Evolutionary conservation across 768 basidiomycete species (phyloP), one percentile per base, ranked within the genome.

Genomic region (Tricholoma sp.): DNA sequence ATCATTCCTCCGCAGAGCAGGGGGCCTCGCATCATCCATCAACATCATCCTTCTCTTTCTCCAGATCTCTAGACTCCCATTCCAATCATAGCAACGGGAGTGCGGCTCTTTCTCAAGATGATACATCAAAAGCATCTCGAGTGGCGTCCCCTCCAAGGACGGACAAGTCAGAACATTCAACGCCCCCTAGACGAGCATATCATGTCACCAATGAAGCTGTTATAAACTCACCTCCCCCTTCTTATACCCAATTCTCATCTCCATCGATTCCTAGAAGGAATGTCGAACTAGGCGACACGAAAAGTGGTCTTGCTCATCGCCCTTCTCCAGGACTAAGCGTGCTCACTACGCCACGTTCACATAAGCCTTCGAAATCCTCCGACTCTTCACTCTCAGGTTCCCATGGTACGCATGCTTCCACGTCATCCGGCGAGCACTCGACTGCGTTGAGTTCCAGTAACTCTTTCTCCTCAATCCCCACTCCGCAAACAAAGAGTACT

Each of bases 151-250:
- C 49, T 19, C 29, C 35, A 3, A 37, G 43, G 11, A 43, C 52
- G 34, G 52, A 56, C 16, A 18, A 4, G 12, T 43, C 24, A 21
- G 43, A 24, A 31, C 61, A 59, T 11, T 61, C 64, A 24, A 64
- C 68, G 10, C 76, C 78, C 12, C 73, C 77, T 1, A 69, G 71
- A 52, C 66, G 78, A 50, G 61, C 72, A 16, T 77, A 75, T 52
- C 77, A 78, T 45, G 64, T 82, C 52, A 66, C 67, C 4, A 81
- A 82, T 60, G 69, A 67, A 2, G 59, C 72, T 4, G n/a, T 52
- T 1, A 29, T 53, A 6, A 57, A 29, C 58, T 60, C 80, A 4
- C 79, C 80, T 6, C 81, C 81, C 0, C 79, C 81, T 3, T 78
- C 81, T 2, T 81, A 82, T 43, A 66, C 61, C 37, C 49, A 54